phyloP scores from a whole-genome alignment of 768 basidiomycete species.

The Brasilioporus rufonigricans region DNA sequence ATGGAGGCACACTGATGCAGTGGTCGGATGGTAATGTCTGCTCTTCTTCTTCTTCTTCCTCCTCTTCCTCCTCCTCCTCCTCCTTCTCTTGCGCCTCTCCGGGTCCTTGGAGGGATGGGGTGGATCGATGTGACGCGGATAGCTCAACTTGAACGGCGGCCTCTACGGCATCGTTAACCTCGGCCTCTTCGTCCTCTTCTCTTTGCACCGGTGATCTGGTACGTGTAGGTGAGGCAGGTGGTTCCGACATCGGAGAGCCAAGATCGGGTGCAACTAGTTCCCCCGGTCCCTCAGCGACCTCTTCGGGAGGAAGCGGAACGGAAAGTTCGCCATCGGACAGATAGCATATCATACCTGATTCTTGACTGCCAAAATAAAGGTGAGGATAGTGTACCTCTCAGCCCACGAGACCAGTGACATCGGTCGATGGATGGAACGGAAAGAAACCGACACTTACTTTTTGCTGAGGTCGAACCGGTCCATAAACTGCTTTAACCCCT shows the following conservation, averaged over 20 bases:
- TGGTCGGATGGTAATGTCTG: slow-evolving; percentile 6
- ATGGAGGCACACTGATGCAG: not conserved
- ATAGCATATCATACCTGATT: slow-evolving; percentile 40
- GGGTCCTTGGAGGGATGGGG: slow-evolving; percentile 15
- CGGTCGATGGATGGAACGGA: not conserved
- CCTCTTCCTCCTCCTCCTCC: slow-evolving; percentile 17
- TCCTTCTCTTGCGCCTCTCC: slow-evolving; percentile 6
- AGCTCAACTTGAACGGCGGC: slow-evolving; percentile 11
- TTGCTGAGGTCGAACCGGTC: slow-evolving; percentile 54
- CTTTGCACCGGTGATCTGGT: slow-evolving; percentile 21
- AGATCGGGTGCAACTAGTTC: slow-evolving; percentile 18
- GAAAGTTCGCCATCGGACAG: slow-evolving; percentile 34
- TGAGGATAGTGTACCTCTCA: slow-evolving; percentile 5
- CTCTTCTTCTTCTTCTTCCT: slow-evolving; percentile 8
- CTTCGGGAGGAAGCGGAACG: slow-evolving; percentile 16
- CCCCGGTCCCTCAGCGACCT: slow-evolving; percentile 8
- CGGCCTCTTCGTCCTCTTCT: slow-evolving; percentile 27
- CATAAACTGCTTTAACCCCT: slow-evolving; percentile 47
- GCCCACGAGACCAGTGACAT: slow-evolving; percentile 1
- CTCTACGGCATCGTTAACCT: slow-evolving; percentile 17
- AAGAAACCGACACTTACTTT: slow-evolving; percentile 37
- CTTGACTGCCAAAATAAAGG: slow-evolving; percentile 31
- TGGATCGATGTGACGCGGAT: slow-evolving; percentile 12
- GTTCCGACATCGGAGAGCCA: slow-evolving; percentile 35
- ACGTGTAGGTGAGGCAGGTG: slow-evolving; percentile 28